Evolutionary conservation across 106 monocot species (phyloP), one percentile per base, ranked within the genome.

Genomic region (Dactylorhiza incarnata): DNA sequence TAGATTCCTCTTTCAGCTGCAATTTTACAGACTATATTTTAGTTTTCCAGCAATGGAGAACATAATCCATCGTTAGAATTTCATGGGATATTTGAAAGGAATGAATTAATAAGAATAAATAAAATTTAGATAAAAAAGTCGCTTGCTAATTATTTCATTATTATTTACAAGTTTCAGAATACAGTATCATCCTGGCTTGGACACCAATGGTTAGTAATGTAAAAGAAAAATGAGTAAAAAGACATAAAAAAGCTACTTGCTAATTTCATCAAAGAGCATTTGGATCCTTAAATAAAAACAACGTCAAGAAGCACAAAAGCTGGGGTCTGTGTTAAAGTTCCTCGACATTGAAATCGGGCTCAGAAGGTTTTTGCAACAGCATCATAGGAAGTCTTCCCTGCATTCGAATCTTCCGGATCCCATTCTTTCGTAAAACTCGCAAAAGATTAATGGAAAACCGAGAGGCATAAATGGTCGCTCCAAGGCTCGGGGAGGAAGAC

Each of bases 401-500:
- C 43, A 78, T 3, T 22, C 81, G 69, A 9, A 78, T 23, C 63
- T 81, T 86, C 10, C 48, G 62, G 5, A 72, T 37, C 6, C 78
- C 86, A 47, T 72, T 82, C 62, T 82, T 69, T 13, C 84, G 45
- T 50, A 86, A 16, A 16, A 76, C 51, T 51, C 85, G n/a, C 47
- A 89, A 55, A 22, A 75, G 75, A 72, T 89, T 85, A 6, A 69
- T 81, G 7, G 85, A 81, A 68, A 89, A 89, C 43, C 86, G 46
- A 9, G 89, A 89, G 51, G 86, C 89, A 81, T 86, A 84, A 20
- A 89, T 81, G 5, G 86, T 74, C 29, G 89, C 82, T 25, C 82
- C 84, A 67, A 89, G 78, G 77, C 89, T 89, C 5, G 79, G 78
- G n/a, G 84, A 73, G n/a, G n/a, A n/a, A n/a, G n/a, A n/a, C n/a